Base-by-base conservation (phyloP, 1,139 yeast species). In the Lodderomyces oxycetoniae region DNA sequence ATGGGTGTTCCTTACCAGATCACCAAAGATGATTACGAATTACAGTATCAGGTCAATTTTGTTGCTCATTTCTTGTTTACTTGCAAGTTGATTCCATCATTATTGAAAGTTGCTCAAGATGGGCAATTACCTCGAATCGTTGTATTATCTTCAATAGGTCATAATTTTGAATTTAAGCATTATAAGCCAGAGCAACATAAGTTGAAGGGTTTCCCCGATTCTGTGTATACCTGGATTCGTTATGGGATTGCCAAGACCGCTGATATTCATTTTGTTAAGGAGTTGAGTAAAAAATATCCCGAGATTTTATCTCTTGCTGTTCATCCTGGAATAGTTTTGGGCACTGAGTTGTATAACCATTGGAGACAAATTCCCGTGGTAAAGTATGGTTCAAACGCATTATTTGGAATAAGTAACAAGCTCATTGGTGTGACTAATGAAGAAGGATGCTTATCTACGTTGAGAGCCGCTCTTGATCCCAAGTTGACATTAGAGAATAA, bases 41-140 rank as follows among this genome's bases (percentile, higher is more conserved):
- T 64, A 28, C 72, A 67, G 45, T 65, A 61, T 48, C 72, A 67
- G 47, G 69, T 63, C 15, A 66, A 67, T 40, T 56, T 52, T 31
- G 59, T 61, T 13, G 47, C 61, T 20, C 71, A 63, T 34, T 42
- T 61, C 20, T 49, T 67, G 30, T 54, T 67, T 40, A 57, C 67
- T 1, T 46, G 57, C 13, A 47, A 47, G 34, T 46, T 65, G 28
- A 34, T 64, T 13, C 66, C 67, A 1, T 43, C 43, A 9, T 48
- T 67, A 27, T 37, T 53, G 33, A 48, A 48, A 9, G 53, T 54
- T 4, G 40, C 43, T 4, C 36, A 46, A 11, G 43, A 45, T 14
- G 12, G 9, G 7, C 38, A 42, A 2, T 37, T 42, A 4, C 66
- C 72, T 3, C 50, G 71, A 28, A 52, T 66, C n/a, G 46, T 67